Conservation (phyloP, 2,329 filamentous ascomycete species). For the Penicillium sp. region DNA sequence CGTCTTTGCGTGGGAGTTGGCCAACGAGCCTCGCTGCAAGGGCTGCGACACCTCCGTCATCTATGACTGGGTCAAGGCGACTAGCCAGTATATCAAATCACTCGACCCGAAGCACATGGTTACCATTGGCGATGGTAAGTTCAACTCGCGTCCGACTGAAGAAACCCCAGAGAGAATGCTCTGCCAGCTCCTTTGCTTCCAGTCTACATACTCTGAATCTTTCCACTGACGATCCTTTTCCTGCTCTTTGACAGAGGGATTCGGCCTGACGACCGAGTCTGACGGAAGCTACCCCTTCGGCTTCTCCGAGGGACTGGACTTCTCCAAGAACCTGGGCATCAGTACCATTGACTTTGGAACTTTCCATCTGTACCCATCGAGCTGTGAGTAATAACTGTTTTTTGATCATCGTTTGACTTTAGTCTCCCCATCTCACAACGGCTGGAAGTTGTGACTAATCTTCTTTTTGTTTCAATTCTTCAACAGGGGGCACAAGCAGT, state of each 20-base stretch:
- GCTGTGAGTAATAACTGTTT: slow-evolving; percentile 29
- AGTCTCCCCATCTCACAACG: too few species aligned
- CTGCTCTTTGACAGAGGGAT: slow-evolving; percentile 45
- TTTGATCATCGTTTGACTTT: too few species aligned
- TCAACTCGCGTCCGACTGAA: too few species aligned
- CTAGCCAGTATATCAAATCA: slow-evolving; percentile 57
- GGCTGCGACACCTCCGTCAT: slow-evolving; percentile 55
- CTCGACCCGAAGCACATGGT: slow-evolving; percentile 58
- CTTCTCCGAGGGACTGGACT: slow-evolving; percentile 48
- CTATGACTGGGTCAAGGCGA: slow-evolving; percentile 53
- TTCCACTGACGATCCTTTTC: neutral
- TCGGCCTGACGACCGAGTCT: slow-evolving; percentile 41
- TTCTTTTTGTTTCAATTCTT: too few species aligned
- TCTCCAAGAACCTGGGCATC: slow-evolving; percentile 47
- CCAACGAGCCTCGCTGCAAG: slow-evolving; percentile 60
- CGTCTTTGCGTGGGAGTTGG: slow-evolving; percentile 63
- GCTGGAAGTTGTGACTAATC: too few species aligned
- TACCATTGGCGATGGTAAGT: slow-evolving; percentile 50
- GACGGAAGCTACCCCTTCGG: slow-evolving; percentile 51
- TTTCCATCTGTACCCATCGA: slow-evolving; percentile 48
- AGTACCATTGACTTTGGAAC: slow-evolving; percentile 52
- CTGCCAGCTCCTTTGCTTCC: neutral
- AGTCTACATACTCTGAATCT: neutral
- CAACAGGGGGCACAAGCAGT: slow-evolving; percentile 31
- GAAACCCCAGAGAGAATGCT: neutral